Evolutionary conservation across 495 filamentous ascomycete species (phyloP).

Genomic region (Tuber calosporum): DNA sequence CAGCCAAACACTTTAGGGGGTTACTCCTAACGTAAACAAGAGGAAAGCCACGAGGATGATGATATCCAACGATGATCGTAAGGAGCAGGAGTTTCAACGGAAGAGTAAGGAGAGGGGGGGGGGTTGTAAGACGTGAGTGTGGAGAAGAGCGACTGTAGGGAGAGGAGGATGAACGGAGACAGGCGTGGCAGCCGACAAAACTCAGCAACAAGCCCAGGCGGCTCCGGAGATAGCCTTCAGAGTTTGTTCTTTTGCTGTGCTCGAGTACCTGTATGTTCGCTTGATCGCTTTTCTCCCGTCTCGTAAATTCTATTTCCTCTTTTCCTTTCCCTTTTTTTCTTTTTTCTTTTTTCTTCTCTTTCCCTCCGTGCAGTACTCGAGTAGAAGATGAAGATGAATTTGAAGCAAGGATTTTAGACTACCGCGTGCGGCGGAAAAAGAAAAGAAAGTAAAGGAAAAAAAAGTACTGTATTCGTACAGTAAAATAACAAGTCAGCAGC

Average conservation of each 20-base stretch:
- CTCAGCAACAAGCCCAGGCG: slow-evolving; percentile 7
- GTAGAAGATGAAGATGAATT: slow-evolving; percentile 3
- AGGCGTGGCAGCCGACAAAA: slow-evolving; percentile 16
- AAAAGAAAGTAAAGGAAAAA: slow-evolving; percentile 8
- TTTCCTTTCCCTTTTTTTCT: not conserved
- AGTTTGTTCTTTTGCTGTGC: slow-evolving; percentile 14
- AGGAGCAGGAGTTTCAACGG: not conserved
- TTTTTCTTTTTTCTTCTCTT: slow-evolving; percentile 5
- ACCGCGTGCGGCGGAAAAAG: slow-evolving; percentile 10
- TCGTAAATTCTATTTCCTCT: not conserved
- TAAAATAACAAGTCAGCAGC: not conserved
- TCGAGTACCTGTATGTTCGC: not conserved
- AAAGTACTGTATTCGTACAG: not conserved
- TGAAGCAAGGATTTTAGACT: not conserved
- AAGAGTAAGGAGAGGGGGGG: slow-evolving; percentile 39
- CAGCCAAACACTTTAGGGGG: not conserved
- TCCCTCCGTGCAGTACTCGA: not conserved
- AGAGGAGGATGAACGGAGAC: slow-evolving; percentile 14
- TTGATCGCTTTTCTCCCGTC: slow-evolving; percentile 15
- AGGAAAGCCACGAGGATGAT: slow-evolving; percentile 3
- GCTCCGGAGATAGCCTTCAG: slow-evolving; percentile 18
- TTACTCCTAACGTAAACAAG: not conserved
- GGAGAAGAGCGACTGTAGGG: slow-evolving; percentile 26
- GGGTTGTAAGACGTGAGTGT: slow-evolving; percentile 24
- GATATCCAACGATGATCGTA: not conserved